Percentiles rank a stretch among this genome's conserved stretches.
Conservation (phyloP, 108 stramenopile genomes). For the Stephanodiscus triporus region DNA sequence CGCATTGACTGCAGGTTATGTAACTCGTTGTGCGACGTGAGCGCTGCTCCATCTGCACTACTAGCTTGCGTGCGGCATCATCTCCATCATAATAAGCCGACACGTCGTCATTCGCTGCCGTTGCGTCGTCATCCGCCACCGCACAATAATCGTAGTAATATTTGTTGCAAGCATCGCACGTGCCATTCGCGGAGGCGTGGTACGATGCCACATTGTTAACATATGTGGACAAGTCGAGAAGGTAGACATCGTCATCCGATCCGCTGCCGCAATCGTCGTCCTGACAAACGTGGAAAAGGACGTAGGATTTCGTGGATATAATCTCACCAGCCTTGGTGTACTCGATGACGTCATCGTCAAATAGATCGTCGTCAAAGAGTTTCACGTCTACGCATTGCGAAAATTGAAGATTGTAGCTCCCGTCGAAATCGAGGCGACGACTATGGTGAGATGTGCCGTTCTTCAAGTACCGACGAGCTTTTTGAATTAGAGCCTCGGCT, state of each 20-base stretch:
- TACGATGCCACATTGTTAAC: slow-evolving; percentile 14
- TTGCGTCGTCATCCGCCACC: background rate
- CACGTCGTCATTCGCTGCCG: slow-evolving; percentile 2
- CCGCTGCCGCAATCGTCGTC: slow-evolving; percentile 1
- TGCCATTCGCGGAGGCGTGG: slow-evolving; percentile 3
- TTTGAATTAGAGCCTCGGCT: background rate
- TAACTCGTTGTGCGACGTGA: slow-evolving; percentile 1
- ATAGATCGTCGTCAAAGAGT: slow-evolving; percentile 36
- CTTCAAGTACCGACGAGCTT: slow-evolving; percentile 10
- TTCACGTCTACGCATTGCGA: slow-evolving; percentile 49
- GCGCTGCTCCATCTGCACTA: background rate
- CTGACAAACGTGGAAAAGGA: slow-evolving; percentile 43
- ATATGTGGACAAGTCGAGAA: slow-evolving; percentile 14
- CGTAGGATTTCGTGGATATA: slow-evolving; percentile 43
- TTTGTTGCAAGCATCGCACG: slow-evolving; percentile 4
- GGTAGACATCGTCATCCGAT: slow-evolving; percentile 18
- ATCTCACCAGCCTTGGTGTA: slow-evolving; percentile 37
- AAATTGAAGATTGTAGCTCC: slow-evolving; percentile 35
- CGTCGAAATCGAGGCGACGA: slow-evolving; percentile 17
- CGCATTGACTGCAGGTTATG: slow-evolving; percentile 6
- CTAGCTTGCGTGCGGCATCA: background rate
- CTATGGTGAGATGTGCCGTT: background rate
- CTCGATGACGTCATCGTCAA: slow-evolving; percentile 27
- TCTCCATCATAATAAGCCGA: background rate
- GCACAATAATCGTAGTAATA: slow-evolving; percentile 10